Percentiles rank a stretch among this genome's conserved stretches.
phyloP scores from a whole-genome alignment of 1,284 basidiomycete species.

The Sporisorium reilianum region DNA sequence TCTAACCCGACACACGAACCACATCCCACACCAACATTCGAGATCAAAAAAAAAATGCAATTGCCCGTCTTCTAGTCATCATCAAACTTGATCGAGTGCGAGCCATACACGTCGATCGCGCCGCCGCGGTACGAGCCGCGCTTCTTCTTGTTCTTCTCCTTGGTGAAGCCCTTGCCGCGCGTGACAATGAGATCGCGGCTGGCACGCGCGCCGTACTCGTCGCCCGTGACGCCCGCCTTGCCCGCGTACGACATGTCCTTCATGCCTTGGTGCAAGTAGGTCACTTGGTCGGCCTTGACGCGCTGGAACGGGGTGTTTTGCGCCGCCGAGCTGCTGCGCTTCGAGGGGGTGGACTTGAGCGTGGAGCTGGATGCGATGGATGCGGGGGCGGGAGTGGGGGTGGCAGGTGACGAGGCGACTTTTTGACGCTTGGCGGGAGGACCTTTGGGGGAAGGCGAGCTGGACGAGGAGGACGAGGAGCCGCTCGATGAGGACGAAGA shows the following conservation, averaged over 20 bases:
- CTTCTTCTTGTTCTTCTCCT: conserved; percentile 99
- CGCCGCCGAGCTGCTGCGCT: not conserved
- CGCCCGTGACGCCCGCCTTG: conserved; percentile 76
- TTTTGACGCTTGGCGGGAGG: conserved; percentile 47
- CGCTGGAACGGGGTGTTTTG: conserved; percentile 77
- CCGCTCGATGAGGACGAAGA: conserved; percentile 13
- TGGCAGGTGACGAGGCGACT: conserved; percentile 11
- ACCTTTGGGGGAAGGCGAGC: conserved; percentile 29
- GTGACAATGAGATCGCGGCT: conserved; percentile 90
- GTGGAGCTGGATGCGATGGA: conserved; percentile 12
- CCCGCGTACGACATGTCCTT: conserved; percentile 86
- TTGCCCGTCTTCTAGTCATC: conserved; percentile 22
- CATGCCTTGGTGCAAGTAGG: conserved; percentile 75
- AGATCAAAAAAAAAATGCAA: not conserved
- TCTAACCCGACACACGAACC: too few species aligned
- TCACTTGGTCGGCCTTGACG: conserved; percentile 79
- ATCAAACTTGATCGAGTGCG: conserved; percentile 67
- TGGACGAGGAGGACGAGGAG: conserved; percentile 12
- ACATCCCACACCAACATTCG: conserved; percentile 73
- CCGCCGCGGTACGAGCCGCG: conserved; percentile 74
- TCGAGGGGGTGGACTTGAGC: conserved; percentile 18
- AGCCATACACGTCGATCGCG: conserved; percentile 63
- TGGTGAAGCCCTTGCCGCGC: conserved; percentile 91
- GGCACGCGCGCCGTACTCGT: conserved; percentile 86
- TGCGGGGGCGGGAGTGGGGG: conserved; percentile 10